phyloP scores from a whole-genome alignment of 441 rosid species.

The Melastoma candidum region DNA sequence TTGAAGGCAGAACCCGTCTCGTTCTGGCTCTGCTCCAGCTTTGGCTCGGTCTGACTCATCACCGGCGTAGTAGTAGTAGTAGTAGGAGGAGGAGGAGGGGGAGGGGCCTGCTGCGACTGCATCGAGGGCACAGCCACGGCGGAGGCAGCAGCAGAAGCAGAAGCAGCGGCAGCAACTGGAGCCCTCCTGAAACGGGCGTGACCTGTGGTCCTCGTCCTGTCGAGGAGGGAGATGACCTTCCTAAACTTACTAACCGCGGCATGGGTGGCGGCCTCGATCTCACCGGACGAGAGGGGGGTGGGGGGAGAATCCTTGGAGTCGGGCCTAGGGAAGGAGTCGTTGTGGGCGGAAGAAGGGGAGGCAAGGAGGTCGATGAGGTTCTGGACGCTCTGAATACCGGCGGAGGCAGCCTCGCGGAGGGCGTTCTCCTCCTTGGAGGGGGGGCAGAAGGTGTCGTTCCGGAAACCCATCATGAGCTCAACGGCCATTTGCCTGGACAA shows the following conservation, averaged over 20 bases:
- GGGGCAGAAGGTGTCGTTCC: conserved; percentile 21
- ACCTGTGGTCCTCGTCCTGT: conserved; percentile 37
- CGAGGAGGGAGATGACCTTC: conserved; percentile 46
- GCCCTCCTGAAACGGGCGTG: conserved; percentile 57
- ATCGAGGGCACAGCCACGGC: not conserved
- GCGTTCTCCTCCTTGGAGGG: conserved; percentile 44
- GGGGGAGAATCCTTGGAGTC: not conserved
- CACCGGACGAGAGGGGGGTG: conserved; percentile 9
- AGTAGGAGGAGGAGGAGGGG: not conserved
- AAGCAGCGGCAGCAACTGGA: conserved; percentile 12
- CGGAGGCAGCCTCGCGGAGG: conserved; percentile 58
- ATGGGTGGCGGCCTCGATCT: conserved; percentile 48
- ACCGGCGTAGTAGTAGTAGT: not conserved
- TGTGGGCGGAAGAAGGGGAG: not conserved
- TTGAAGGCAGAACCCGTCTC: conserved; percentile 52
- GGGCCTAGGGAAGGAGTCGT: conserved; percentile 9
- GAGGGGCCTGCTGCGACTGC: not conserved
- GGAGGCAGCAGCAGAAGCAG: not conserved
- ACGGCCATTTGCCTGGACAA: conserved; percentile 42
- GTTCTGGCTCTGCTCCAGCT: conserved; percentile 17
- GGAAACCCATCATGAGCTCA: conserved; percentile 54
- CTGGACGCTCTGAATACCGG: conserved; percentile 73
- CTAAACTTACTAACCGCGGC: conserved; percentile 44
- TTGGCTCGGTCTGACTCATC: conserved; percentile 6
- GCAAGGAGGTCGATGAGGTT: conserved; percentile 51